Evolutionary conservation across 2,329 filamentous ascomycete species (phyloP), one percentile per base, ranked within the genome.

Genomic region (Pyricularia sp.): DNA sequence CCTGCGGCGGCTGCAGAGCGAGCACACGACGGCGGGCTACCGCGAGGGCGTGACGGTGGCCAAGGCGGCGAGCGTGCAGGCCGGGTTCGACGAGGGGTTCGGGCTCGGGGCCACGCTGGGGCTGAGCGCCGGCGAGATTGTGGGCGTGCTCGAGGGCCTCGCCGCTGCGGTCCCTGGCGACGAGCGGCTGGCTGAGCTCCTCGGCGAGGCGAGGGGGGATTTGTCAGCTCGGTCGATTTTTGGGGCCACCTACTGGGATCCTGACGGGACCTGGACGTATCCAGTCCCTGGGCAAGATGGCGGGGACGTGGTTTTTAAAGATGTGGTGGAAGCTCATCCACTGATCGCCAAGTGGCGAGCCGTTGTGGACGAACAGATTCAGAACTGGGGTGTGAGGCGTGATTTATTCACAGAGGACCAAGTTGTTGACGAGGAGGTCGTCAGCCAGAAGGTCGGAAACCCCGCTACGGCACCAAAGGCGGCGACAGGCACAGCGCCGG

Each of bases 61-160:
- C 36, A 98, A 98, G 77, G 86, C 86, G 30, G 80, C 84, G 65
- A 90, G 88, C 74, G 87, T 97, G 30, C 95, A 99, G 79, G 84
- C 84, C 17, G 94, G 94, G 0, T 98, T 99, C 76, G 95, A 99
- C 77, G 92, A 94, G 72, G 94, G 94, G 0, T 98, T 93, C 77
- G 84, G 88, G 17, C 83, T 98, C 0, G 95, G 95, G 14, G 94
- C 93, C 0, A 88, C 90, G 67, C 81, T 98, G 33, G 95, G 94
- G 0, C 78, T 91, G 72, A 84, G 85, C 31, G 90, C 89, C 0
- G 95, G 95, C 0, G 88, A 88, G 72, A 80, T 96, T 14, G 78
- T 97, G 3, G 95, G 95, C 0, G 80, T 92, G 4, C 76, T 97
- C 6, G 92, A 97, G 75, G 93, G 91, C 0, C 79, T 97, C 25